Evolutionary conservation across 2,329 filamentous ascomycete species (phyloP), one percentile per base, ranked within the genome.

Genomic region (Aureobasidium sp.): DNA sequence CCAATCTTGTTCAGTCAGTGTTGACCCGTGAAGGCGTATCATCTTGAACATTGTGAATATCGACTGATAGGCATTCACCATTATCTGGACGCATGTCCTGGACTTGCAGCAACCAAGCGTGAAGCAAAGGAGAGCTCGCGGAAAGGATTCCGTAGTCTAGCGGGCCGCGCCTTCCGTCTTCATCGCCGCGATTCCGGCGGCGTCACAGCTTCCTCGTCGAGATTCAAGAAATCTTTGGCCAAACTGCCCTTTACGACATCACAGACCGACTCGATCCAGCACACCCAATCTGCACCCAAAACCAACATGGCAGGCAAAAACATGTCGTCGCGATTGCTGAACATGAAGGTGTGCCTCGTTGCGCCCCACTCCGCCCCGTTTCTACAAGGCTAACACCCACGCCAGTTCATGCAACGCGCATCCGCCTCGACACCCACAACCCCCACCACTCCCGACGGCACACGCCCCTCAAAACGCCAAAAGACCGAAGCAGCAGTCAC

Each of bases 351-450:
- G 11, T n/a, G 39, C 7, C 20, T 14, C 25, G 2, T n/a, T 7
- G 6, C 31, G 1, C 20, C 20, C 42, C 31, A 3, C 17, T 17
- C 11, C 5, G 3, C 15, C 7, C n/a, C 5, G 3, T 14, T 7
- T 11, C 20, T 11, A n/a, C 20, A n/a, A 36, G 20, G 17, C 25
- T 29, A 5, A 17, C 42, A 20, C 14, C 12, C 25, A 14, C 7
- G 14, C 17, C 47, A 63, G 62, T 63, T 63, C 48, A 63, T 63
- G 62, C 62, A 63, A 58, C 56, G 62, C 39, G 53, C 62, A 31
- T 57, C 53, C n/a, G 62, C 62, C 14, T 52, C 62, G 5, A 44
- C 62, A 17, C 45, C 62, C 15, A 36, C 47, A 14, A 31, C 55
- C 8, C 62, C 62, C 11, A 34, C 45, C 6, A 53, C 53, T 1